Evolutionary conservation across 768 basidiomycete genomes (phyloP), one percentile per base, ranked within the genome.

Genomic region (Rhodosporidiobolus sp.): DNA sequence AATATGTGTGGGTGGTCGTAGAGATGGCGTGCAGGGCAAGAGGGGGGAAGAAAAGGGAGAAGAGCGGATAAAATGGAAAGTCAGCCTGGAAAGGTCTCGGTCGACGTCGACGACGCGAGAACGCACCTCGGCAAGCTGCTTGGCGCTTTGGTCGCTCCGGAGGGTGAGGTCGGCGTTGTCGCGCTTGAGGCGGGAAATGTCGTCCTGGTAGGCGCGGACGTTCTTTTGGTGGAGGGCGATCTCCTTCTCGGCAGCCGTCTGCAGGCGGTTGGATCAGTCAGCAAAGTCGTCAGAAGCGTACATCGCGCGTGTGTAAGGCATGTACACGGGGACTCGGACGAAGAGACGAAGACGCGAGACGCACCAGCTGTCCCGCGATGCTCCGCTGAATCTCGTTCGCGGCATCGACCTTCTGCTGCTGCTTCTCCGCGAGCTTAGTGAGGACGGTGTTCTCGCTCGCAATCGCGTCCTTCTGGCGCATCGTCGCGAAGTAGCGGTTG

Each of bases 401-500:
- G 48, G 85, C 85, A 69, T 93, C 92, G 20, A 94, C 83, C 11
- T 86, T 85, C 69, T 85, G 86, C 35, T 83, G 81, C 75, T 89
- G 87, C 65, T 87, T 87, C 75, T 88, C 87, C 32, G 74, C 65
- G 58, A 74, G 58, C 61, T 74, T 75, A 30, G 57, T 61, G 17
- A 76, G 57, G 43, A 76, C 68, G 20, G 63, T 20, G 55, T 74
- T 70, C 61, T 79, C 77, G 45, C 53, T 64, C 45, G 83, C 86
- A 81, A 88, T 82, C 26, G 90, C 88, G 70, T 96, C 93, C 81
- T 90, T 93, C 68, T 89, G 88, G 43, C 93, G 88, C 88, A 95
- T 91, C 4, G 89, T 88, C 26, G 90, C 86, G 79, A 88, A 98
- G 79, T 87, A 98, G 80, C 94, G 97, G 83, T 94, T 95, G 70